phyloP scores from a whole-genome alignment of 2,329 filamentous ascomycete species.

The Diaporthe amygdali region DNA sequence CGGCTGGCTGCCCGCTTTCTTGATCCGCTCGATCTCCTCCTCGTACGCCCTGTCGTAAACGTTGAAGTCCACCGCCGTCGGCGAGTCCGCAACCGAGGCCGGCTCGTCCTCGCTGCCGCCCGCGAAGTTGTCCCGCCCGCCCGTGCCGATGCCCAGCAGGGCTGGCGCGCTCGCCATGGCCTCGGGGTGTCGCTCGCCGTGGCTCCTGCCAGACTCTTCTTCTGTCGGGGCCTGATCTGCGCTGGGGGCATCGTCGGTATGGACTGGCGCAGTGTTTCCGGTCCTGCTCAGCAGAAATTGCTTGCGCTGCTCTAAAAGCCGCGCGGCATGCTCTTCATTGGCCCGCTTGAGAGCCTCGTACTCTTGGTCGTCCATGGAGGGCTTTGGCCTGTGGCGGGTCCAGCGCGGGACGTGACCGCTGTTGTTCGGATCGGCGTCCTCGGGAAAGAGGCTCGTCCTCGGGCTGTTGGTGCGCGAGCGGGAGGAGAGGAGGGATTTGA shows the following conservation, averaged over 20 bases:
- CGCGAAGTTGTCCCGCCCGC: slow-evolving; percentile 54
- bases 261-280: background rate
- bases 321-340: slow-evolving; percentile 54
- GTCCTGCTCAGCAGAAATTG: slow-evolving; percentile 38
- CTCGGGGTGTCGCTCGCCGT: slow-evolving; percentile 28
- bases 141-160: slow-evolving; percentile 77
- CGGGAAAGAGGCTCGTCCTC: slow-evolving; percentile 35
- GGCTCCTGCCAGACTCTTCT: background rate
- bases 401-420: background rate
- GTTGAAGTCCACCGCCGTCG: slow-evolving; percentile 81
- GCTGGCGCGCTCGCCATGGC: background rate
- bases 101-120: slow-evolving; percentile 41
- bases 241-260: background rate
- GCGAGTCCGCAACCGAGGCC: slow-evolving; percentile 78
- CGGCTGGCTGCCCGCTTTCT: slow-evolving; percentile 40
- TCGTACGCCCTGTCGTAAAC: slow-evolving; percentile 90
- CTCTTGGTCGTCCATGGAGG: slow-evolving; percentile 27
- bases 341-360: slow-evolving; percentile 33
- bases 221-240: background rate
- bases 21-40: slow-evolving; percentile 78
- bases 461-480: slow-evolving; percentile 23
- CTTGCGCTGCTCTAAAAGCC: slow-evolving; percentile 52
- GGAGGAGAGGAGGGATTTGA: slow-evolving; percentile 71
- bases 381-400: slow-evolving; percentile 14
- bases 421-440: slow-evolving; percentile 29